These are phyloP conservation scores for Crithidia bombi DNA, from an alignment of 208 protist genomes.

Conservation along the genomic window DNA sequence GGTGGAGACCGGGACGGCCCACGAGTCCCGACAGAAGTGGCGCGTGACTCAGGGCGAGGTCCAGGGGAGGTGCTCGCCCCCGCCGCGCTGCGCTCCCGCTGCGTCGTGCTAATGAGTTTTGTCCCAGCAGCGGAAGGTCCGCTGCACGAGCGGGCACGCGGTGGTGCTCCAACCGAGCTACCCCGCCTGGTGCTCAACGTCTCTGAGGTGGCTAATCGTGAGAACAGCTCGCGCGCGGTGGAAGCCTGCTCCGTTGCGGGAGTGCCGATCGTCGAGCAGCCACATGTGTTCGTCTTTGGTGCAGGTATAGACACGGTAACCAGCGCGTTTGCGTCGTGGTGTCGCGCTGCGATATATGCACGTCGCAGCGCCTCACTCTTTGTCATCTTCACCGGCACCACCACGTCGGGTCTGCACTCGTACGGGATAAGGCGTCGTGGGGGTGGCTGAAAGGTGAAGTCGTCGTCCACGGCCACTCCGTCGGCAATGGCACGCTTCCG, in stretches of 20 bases:
- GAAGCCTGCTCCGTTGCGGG: neutral
- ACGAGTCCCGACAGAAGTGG: neutral
- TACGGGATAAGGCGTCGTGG: conserved; percentile 74
- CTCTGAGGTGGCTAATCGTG: conserved; percentile 1
- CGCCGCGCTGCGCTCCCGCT: conserved; percentile 21
- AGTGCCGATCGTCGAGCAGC: neutral
- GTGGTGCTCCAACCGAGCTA: neutral
- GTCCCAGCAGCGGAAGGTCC: neutral
- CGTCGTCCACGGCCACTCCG: conserved; percentile 31
- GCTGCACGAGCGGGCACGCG: conserved; percentile 7
- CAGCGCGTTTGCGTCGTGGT: neutral
- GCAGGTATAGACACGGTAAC: neutral
- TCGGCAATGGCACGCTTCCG: conserved; percentile 31
- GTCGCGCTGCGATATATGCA: conserved; percentile 25
- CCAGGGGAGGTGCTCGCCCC: neutral
- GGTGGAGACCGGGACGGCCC: conserved; percentile 15
- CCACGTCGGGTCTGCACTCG: conserved; percentile 68
- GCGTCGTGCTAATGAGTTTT: too few species aligned
- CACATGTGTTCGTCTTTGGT: neutral
- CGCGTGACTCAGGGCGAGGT: neutral
- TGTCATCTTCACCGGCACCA: conserved; percentile 62
- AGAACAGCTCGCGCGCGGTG: conserved; percentile 30
- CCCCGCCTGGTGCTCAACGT: neutral
- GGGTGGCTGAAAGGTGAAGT: conserved; percentile 58
- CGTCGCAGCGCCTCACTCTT: conserved; percentile 61